Evolutionary conservation across 805 yeast species (phyloP), one percentile per base, ranked within the genome.

Genomic region (Cyberlindnera lachancei): DNA sequence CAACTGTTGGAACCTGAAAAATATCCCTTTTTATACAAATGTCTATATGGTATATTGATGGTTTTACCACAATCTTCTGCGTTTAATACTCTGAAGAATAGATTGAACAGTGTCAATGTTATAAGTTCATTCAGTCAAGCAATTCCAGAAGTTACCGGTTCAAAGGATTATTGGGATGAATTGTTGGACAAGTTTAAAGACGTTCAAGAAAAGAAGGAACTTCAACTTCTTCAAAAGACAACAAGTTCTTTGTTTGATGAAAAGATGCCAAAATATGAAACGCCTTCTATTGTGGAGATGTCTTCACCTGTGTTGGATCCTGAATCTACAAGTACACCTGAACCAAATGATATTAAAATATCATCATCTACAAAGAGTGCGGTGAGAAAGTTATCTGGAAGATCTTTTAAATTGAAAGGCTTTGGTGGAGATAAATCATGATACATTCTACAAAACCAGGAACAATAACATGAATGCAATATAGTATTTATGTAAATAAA

Each of bases 11-110:
- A 85, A 49, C 96, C 96, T 1, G 84, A 79, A 29, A 73, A 70
- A 41, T 70, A 82, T 51, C 94, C 94, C 1, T 82, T 70, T 48
- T 60, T 92, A 21, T 84, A 80, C 65, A 85, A 86, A 52, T 83
- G 95, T 33, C 67, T 92, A 19, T 92, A 86, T 53, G 98, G 97
- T 2, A 70, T 92, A 19, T 63, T 92, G 37, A 92, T 92, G 98
- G 67, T 92, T 5, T 58, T 92, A 30, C 98, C 98, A 0, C 98
- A 92, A 53, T 85, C 96, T 0, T 71, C 84, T 10, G 95, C 97
- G 0, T 92, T 85, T 53, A 75, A 71, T n/a, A 75, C 83, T 0
- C 64, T 92, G 42, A 80, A 80, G 42, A 83, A 79, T 47, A 66
- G 98, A 38, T 64, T 92, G 31, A 72, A 50, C 33, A 59, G 65